Percentiles rank a stretch among this genome's conserved stretches.
Conservation (phyloP, 148 eudicot genomes). For the Arctostaphylos glauca region DNA sequence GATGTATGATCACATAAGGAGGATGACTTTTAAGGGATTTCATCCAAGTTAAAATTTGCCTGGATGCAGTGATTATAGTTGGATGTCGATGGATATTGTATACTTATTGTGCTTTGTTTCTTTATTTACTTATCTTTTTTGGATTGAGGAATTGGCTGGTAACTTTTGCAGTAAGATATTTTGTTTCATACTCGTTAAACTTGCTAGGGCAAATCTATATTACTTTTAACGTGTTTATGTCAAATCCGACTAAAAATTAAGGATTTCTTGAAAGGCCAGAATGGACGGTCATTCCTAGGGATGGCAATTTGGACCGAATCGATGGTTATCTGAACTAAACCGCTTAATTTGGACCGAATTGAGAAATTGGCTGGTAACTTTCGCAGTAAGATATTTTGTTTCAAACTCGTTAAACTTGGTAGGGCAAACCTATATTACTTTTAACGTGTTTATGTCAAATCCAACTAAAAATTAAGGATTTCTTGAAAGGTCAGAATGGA, state of each 20-base stretch:
- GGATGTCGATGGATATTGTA: not conserved
- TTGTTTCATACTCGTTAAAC: not conserved
- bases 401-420: not conserved
- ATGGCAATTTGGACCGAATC: too few relatives aligned
- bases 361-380: not conserved
- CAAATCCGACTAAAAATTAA: not conserved
- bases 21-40: not conserved
- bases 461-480: not conserved
- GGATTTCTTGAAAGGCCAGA: not conserved
- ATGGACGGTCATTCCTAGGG: not conserved
- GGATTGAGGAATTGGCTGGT: not conserved
- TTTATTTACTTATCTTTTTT: not conserved
- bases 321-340: too few relatives aligned
- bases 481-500: not conserved
- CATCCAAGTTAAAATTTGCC: not conserved
- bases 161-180: not conserved
- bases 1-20: not conserved
- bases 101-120: not conserved
- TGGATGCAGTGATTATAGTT: too few relatives aligned
- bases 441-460: not conserved
- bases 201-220: not conserved
- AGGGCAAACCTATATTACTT: not conserved
- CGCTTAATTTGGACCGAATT: too few relatives aligned
- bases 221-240: too few relatives aligned
- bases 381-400: not conserved